Evolutionary conservation across 2,329 filamentous ascomycete genomes (phyloP), one percentile per base, ranked within the genome.

Genomic region (Trichoderma cornu-damae): DNA sequence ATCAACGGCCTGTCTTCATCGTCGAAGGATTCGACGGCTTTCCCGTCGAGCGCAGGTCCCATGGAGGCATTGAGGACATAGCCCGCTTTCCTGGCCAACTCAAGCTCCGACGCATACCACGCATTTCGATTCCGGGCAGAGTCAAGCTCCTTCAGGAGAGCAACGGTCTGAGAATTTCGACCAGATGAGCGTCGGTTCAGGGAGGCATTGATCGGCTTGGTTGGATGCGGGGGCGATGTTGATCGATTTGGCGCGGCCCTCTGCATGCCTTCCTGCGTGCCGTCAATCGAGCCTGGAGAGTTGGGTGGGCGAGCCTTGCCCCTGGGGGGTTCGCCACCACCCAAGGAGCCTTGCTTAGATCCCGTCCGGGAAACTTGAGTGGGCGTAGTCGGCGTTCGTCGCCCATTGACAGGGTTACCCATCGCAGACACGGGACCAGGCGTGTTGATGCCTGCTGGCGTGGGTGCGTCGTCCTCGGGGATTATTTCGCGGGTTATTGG

Each of bases 101-200:
- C 90, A 44, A 99, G 78, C 72, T 99, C 94, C 0, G 93, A 96
- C 6, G 91, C 90, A 71, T 96, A 96, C 94, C 94, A 99, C 0
- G 93, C 93, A 72, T 96, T 97, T 51, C 89, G 84, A 67, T 88
- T 94, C 66, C 90, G 89, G 3, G 87, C 82, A 7, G 85, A 80
- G 68, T 99, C 93, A 2, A 99, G 79, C 69, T 99, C 94, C 69
- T 94, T 93, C 12, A 90, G 78, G 11, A 96, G 72, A 0, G 88
- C 85, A 61, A 89, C 87, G 1, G 87, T 87, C 63, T 87, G 84
- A 6, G 83, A 78, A 67, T 85, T 81, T 69, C 81, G 70, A 62
- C 81, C 74, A 59, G 88, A 80, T 60, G 86, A 75, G 69, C 84
- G 73, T 67, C 87, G 72, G 64, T 77, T 72, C 64, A 88, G 64